Evolutionary conservation across 2,329 filamentous ascomycete genomes (phyloP).

Genomic region (Ophidiomyces ophidiicola): DNA sequence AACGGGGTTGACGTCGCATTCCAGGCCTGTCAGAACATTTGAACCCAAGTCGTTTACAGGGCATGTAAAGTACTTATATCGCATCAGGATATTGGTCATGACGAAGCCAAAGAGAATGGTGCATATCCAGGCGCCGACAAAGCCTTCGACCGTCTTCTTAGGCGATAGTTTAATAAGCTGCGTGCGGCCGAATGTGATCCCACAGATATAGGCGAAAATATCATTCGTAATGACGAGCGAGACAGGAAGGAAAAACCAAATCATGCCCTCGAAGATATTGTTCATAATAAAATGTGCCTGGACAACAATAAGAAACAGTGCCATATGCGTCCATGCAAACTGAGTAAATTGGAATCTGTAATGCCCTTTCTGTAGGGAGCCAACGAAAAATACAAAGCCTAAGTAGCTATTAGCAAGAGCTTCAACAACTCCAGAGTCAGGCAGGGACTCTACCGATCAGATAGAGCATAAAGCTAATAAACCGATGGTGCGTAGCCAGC

Average conservation of each 20-base stretch:
- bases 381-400: conserved; percentile 98
- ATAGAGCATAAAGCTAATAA: conserved; percentile 98
- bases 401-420: conserved; percentile 5
- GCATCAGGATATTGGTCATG: conserved; percentile 72
- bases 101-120: conserved; percentile 75
- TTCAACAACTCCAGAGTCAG: neutral
- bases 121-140: conserved; percentile 90
- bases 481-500: conserved; percentile 90
- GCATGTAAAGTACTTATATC: conserved; percentile 95
- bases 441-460: conserved; percentile 61
- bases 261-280: conserved; percentile 98
- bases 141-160: conserved; percentile 98
- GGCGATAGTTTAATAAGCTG: conserved; percentile 96
- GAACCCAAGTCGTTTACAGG: conserved; percentile 92
- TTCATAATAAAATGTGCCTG: conserved; percentile 99
- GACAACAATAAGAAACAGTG: conserved; percentile 90
- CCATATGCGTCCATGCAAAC: conserved; percentile 99
- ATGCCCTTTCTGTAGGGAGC: conserved; percentile 83
- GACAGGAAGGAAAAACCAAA: conserved; percentile 97
- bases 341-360: conserved; percentile 99
- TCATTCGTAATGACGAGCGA: conserved; percentile 96
- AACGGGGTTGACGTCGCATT: conserved; percentile 83
- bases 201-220: conserved; percentile 95
- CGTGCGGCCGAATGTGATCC: conserved; percentile 90
- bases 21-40: conserved; percentile 78